Evolutionary conservation across 2,329 filamentous ascomycete genomes (phyloP).

Genomic region (Colletotrichum paranaense): DNA sequence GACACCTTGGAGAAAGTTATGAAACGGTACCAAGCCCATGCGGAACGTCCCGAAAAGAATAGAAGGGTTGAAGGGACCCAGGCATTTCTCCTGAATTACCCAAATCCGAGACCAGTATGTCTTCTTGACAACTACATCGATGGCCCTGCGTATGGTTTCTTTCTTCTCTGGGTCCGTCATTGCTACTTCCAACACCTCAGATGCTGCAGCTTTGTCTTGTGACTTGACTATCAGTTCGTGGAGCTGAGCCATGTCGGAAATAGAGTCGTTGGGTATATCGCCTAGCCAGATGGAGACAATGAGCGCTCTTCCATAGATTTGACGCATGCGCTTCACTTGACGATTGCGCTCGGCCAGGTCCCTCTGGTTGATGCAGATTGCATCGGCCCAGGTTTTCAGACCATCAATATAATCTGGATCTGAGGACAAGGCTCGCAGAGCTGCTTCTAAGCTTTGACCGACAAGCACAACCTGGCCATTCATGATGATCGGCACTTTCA

Average conservation of each 20-base stretch:
- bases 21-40: slow-evolving; percentile 9
- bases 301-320: slow-evolving; percentile 32
- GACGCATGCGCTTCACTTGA: slow-evolving; percentile 37
- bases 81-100: slow-evolving; percentile 29
- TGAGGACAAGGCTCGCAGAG: slow-evolving; percentile 19
- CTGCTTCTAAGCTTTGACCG: slow-evolving; percentile 18
- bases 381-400: slow-evolving; percentile 36
- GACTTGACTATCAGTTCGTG: slow-evolving; percentile 14
- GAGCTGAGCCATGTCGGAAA: slow-evolving; percentile 24
- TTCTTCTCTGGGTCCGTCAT: slow-evolving; percentile 6
- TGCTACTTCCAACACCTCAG: not conserved
- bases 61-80: slow-evolving; percentile 20
- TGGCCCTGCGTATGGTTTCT: not conserved
- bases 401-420: slow-evolving; percentile 21
- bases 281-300: slow-evolving; percentile 35
- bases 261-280: slow-evolving; percentile 6
- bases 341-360: slow-evolving; percentile 32
- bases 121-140: slow-evolving; percentile 8
- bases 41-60: slow-evolving; percentile 28
- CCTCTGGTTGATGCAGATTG: slow-evolving; percentile 39
- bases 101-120: slow-evolving; percentile 23
- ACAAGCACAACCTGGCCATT: slow-evolving; percentile 14
- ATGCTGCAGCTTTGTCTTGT: not conserved
- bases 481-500: slow-evolving; percentile 12
- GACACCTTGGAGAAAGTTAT: slow-evolving; percentile 16